phyloP scores from a whole-genome alignment of 148 eudicot species.

The Fagopyrum esculentum region DNA sequence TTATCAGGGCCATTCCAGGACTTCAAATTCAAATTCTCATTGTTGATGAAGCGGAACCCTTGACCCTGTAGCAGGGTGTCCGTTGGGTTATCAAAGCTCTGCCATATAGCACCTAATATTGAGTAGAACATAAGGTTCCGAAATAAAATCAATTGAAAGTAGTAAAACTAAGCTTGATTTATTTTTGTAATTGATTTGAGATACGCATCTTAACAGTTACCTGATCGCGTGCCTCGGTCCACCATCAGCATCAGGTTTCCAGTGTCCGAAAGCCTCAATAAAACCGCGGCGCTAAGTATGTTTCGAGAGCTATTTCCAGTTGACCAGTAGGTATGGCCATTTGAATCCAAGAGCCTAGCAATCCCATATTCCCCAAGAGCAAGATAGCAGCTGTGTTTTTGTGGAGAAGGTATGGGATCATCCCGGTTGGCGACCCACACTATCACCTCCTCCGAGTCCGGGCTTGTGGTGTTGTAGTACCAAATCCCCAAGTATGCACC shows the following conservation, averaged over 20 bases:
- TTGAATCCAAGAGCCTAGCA: neutral
- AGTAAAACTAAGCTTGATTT: too few species aligned
- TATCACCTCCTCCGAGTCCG: neutral
- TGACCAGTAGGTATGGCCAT: neutral
- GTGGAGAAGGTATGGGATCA: neutral
- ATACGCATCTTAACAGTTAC: too few species aligned
- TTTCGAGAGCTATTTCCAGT: neutral
- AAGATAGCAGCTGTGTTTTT: neutral
- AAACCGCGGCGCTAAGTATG: neutral
- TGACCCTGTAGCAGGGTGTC: neutral
- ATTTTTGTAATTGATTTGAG: too few species aligned
- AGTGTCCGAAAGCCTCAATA: neutral
- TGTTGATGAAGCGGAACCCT: too few species aligned
- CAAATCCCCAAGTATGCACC: neutral
- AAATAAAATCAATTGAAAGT: too few species aligned
- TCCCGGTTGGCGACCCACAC: neutral
- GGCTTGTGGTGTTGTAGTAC: neutral
- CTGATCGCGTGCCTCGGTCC: too few species aligned
- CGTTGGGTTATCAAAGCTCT: neutral
- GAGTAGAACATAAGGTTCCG: too few species aligned
- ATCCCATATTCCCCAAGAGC: neutral
- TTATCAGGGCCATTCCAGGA: neutral
- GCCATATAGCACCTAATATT: neutral
- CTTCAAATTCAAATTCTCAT: too few species aligned
- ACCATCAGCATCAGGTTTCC: too few species aligned